phyloP scores from a whole-genome alignment of 805 yeast genomes.

The Lipomyces yamanashiensis region DNA sequence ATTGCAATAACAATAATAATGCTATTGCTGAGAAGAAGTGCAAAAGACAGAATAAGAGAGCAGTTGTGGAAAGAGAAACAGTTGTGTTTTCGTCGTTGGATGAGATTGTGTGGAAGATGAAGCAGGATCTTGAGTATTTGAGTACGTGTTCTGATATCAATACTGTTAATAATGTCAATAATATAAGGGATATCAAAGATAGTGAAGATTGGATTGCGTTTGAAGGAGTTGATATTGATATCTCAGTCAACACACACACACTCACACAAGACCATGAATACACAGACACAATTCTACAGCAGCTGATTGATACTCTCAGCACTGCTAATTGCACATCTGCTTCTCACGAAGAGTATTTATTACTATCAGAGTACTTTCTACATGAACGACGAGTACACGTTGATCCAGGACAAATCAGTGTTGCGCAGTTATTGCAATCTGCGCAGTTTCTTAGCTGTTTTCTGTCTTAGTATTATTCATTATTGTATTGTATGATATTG shows the following conservation, averaged over 20 bases:
- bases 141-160: too few relatives aligned
- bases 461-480: neutral
- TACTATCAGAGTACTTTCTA: too few relatives aligned
- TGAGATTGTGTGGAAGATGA: neutral
- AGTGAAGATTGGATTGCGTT: neutral
- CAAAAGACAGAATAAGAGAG: neutral
- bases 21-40: neutral
- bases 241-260: neutral
- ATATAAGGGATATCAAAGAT: neutral
- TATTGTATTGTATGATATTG: too few relatives aligned
- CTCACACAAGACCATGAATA: neutral
- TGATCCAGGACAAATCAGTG: too few relatives aligned
- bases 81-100: neutral
- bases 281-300: too few relatives aligned
- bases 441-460: neutral
- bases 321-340: too few relatives aligned
- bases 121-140: neutral
- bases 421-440: neutral
- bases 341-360: too few relatives aligned
- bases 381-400: too few relatives aligned
- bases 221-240: neutral
- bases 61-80: neutral
- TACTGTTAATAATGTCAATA: too few relatives aligned
- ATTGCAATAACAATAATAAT: conserved; percentile 1
- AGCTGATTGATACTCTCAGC: too few relatives aligned